A percentile compares a stretch with the other conserved stretches of the same genome.
phyloP scores from a whole-genome alignment of 2,329 filamentous ascomycete species.

The Aulographum hederae region DNA sequence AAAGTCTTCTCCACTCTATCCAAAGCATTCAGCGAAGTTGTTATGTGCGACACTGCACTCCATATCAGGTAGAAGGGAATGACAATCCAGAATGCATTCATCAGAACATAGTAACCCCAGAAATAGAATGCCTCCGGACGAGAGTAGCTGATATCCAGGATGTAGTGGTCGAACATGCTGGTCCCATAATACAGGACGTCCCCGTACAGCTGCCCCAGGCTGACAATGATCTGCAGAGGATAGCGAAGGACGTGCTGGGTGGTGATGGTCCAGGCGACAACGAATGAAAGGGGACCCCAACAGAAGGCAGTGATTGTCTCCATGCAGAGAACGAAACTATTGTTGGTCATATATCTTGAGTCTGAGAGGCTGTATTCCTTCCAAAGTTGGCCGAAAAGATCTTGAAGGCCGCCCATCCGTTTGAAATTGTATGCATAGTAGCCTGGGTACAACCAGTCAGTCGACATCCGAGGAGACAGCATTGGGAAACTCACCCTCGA shows the following conservation, averaged over 20 bases:
- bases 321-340: conserved; percentile 73
- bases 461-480: too few relatives aligned
- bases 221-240: conserved; percentile 41
- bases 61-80: conserved; percentile 37
- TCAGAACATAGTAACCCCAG: conserved; percentile 46
- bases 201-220: conserved; percentile 45
- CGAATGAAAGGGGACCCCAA: conserved; percentile 44
- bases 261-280: conserved; percentile 36
- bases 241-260: conserved; percentile 36
- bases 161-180: conserved; percentile 40
- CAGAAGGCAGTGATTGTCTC: conserved; percentile 64
- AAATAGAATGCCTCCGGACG: conserved; percentile 46
- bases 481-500: too few relatives aligned
- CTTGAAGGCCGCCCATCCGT: conserved; percentile 46
- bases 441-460: conserved; percentile 47
- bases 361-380: conserved; percentile 83
- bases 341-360: conserved; percentile 67
- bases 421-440: conserved; percentile 61
- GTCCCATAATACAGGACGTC: conserved; percentile 47
- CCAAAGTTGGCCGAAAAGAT: conserved; percentile 71
- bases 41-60: too few relatives aligned
- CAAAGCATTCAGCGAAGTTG: too few relatives aligned
- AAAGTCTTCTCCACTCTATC: too few relatives aligned
- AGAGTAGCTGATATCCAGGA: conserved; percentile 34
- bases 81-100: conserved; percentile 50